phyloP scores from a whole-genome alignment of 1,284 basidiomycete genomes.

The Boletus mariae region DNA sequence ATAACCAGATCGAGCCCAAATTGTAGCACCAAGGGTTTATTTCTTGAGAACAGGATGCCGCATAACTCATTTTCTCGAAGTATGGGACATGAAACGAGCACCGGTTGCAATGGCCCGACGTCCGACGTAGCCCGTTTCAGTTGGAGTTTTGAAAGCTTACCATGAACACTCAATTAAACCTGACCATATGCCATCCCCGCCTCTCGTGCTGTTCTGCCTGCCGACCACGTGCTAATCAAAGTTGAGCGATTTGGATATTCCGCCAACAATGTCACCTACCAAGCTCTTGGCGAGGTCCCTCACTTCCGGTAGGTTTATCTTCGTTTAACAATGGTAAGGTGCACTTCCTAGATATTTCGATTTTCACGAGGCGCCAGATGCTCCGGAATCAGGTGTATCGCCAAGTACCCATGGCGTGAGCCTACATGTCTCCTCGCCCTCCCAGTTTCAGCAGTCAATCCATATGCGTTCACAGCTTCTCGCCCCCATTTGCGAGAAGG shows the following conservation, averaged over 20 bases:
- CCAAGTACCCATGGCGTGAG: conserved; percentile 53
- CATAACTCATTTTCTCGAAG: too few species aligned
- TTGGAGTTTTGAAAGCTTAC: background rate
- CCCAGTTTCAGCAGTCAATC: conserved; percentile 51
- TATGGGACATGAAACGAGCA: too few species aligned
- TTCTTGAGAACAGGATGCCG: too few species aligned
- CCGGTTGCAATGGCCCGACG: too few species aligned
- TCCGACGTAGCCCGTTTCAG: too few species aligned
- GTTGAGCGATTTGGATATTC: conserved; percentile 65
- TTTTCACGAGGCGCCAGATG: conserved; percentile 48
- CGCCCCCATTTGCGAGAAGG: conserved; percentile 57
- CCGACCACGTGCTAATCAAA: conserved; percentile 51
- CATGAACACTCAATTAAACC: conserved; percentile 19
- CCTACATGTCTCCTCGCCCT: conserved; percentile 51
- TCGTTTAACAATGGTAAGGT: background rate
- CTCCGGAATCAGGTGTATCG: conserved; percentile 32
- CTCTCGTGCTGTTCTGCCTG: conserved; percentile 32
- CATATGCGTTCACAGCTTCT: conserved; percentile 49
- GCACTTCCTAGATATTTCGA: conserved; percentile 54
- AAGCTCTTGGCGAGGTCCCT: conserved; percentile 56
- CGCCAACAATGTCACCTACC: conserved; percentile 61
- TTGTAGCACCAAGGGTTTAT: too few species aligned
- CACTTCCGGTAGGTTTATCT: conserved; percentile 48
- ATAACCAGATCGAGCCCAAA: background rate
- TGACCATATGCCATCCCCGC: conserved; percentile 34